These are phyloP conservation scores for Rhazya stricta DNA, from an alignment of 257 asterid genomes.

Conservation along the genomic window DNA sequence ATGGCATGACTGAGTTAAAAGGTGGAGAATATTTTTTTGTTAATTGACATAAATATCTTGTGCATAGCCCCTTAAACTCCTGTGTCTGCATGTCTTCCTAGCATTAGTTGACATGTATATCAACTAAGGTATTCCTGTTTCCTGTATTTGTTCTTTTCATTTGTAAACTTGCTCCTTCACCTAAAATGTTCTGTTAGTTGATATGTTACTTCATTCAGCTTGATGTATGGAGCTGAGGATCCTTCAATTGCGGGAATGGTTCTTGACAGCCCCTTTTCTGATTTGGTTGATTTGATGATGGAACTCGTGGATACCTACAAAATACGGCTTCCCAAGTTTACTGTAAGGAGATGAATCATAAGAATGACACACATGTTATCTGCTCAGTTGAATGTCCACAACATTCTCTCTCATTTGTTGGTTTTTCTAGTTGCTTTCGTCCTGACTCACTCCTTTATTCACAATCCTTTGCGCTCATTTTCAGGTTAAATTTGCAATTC, in stretches of 20 bases:
- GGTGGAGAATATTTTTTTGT: neutral
- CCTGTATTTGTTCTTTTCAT: neutral
- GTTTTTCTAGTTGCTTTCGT: neutral
- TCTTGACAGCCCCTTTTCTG: conserved; percentile 92
- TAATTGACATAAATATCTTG: neutral
- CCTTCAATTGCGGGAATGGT: conserved; percentile 99
- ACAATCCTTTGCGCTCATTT: conserved; percentile 5
- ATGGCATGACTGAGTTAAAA: neutral
- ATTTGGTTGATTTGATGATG: conserved; percentile 94
- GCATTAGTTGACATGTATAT: neutral
- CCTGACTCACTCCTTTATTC: conserved; percentile 1
- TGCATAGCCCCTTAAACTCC: neutral
- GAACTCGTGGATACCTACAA: conserved; percentile 90
- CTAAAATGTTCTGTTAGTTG: conserved; percentile 1
- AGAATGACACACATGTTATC: neutral
- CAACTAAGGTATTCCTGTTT: neutral
- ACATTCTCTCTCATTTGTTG: neutral
- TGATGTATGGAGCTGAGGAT: conserved; percentile 95
- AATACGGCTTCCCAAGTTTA: conserved; percentile 87
- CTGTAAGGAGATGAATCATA: conserved; percentile 44
- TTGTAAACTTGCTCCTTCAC: neutral
- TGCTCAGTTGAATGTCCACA: conserved; percentile 8
- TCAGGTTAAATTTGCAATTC: conserved; percentile 89
- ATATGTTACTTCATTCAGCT: conserved; percentile 48
- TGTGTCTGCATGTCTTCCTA: neutral